A percentile compares a stretch with the other conserved stretches of the same genome.
Evolutionary conservation across 2,329 filamentous ascomycete species (phyloP).

Genomic region (Plenodomus biglobosus): DNA sequence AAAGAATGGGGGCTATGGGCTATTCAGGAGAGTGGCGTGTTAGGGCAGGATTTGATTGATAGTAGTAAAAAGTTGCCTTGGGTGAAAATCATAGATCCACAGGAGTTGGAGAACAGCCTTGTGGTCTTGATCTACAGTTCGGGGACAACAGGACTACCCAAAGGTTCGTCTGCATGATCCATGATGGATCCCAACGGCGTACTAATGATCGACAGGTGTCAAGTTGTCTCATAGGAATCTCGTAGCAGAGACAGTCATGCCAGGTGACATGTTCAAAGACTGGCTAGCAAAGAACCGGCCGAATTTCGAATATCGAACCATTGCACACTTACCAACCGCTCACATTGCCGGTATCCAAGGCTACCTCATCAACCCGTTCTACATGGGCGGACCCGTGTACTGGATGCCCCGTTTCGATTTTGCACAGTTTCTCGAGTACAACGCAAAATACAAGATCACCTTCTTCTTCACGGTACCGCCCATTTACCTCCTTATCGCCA

Average conservation of each 20-base stretch:
- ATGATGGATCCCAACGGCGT: neutral
- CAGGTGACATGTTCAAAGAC: conserved; percentile 34
- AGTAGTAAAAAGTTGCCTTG: conserved; percentile 54
- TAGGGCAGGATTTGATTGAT: conserved; percentile 28
- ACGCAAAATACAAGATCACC: conserved; percentile 54
- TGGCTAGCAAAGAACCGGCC: conserved; percentile 25
- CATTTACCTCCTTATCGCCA: conserved; percentile 62
- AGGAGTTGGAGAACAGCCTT: conserved; percentile 50
- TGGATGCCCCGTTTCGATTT: conserved; percentile 67
- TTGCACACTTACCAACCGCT: conserved; percentile 51
- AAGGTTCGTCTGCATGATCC: conserved; percentile 31
- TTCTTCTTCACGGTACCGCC: conserved; percentile 63
- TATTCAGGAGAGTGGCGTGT: conserved; percentile 30
- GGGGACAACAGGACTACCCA: conserved; percentile 53
- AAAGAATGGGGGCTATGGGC: conserved; percentile 40
- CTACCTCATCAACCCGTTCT: conserved; percentile 51
- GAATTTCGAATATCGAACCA: conserved; percentile 43
- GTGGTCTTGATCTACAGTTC: conserved; percentile 52
- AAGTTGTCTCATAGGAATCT: conserved; percentile 50
- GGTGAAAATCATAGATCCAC: conserved; percentile 55
- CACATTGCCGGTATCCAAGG: conserved; percentile 54
- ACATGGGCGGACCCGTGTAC: conserved; percentile 50
- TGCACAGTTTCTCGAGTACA: conserved; percentile 56
- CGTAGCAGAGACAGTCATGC: conserved; percentile 45
- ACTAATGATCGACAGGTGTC: conserved; percentile 33